Evolutionary conservation across 179 eudicot genomes (phyloP).

Genomic region (Pouteria campechiana): DNA sequence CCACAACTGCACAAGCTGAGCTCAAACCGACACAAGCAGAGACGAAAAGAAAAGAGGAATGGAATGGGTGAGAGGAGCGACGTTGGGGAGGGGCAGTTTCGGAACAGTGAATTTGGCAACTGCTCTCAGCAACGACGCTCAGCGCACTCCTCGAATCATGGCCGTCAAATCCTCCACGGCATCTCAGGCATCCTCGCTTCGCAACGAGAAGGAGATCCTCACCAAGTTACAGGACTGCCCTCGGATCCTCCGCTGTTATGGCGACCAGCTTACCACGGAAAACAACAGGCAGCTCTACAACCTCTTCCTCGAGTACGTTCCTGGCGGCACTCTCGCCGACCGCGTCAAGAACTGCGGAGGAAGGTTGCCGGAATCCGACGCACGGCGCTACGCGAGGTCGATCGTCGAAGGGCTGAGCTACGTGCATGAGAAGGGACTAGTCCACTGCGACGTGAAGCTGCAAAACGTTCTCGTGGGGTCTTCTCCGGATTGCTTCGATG

Average conservation of each 20-base stretch:
- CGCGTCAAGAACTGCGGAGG: conserved; percentile 17
- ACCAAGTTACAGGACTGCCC: conserved; percentile 24
- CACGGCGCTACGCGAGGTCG: conserved; percentile 27
- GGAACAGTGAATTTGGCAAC: conserved; percentile 51
- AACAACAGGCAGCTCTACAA: conserved; percentile 36
- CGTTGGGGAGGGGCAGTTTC: conserved; percentile 66
- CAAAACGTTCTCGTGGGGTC: conserved; percentile 39
- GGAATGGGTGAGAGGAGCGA: conserved; percentile 66
- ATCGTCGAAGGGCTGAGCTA: conserved; percentile 37
- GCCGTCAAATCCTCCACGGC: conserved; percentile 45
- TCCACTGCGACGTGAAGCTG: conserved; percentile 70
- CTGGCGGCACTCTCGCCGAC: conserved; percentile 42
- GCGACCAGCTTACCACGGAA: conserved; percentile 29
- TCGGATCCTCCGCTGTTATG: conserved; percentile 28
- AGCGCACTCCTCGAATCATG: conserved; percentile 12
- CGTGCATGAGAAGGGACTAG: conserved; percentile 47
- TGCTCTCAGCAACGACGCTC: conserved; percentile 8
- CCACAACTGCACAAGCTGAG: too few relatives aligned
- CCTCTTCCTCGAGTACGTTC: conserved; percentile 61
- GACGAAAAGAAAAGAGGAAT: too few relatives aligned
- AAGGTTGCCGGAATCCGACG: conserved; percentile 22
- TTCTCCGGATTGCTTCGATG: conserved; percentile 3
- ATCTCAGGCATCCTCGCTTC: conserved; percentile 24
- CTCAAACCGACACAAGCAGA: too few relatives aligned
- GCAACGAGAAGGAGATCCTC: conserved; percentile 40